phyloP scores from a whole-genome alignment of 1,284 basidiomycete species.

The Xerocomus minutiporus region DNA sequence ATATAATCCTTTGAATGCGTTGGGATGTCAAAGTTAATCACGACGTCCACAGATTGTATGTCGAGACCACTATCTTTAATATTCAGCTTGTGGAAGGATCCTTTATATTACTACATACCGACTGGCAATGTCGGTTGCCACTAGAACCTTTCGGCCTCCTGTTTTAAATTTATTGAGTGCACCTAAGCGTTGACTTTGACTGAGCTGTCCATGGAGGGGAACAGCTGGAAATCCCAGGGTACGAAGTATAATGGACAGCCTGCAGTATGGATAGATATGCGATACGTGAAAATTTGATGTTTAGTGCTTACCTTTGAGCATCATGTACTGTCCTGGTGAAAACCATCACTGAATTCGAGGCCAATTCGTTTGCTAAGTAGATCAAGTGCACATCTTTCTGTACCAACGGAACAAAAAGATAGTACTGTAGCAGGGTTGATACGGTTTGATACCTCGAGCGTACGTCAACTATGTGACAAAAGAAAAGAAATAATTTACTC shows the following conservation, averaged over 20 bases:
- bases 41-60: conserved; percentile 93
- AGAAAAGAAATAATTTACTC: conserved; percentile 28
- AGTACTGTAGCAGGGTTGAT: conserved; percentile 92
- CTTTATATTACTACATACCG: conserved; percentile 46
- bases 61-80: conserved; percentile 72
- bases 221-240: conserved; percentile 93
- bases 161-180: conserved; percentile 97
- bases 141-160: conserved; percentile 86
- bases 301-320: conserved; percentile 63
- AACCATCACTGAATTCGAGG: conserved; percentile 92
- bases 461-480: conserved; percentile 5
- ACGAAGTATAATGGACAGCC: conserved; percentile 86
- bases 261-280: conserved; percentile 27
- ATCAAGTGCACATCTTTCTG: conserved; percentile 93
- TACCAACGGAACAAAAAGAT: conserved; percentile 89
- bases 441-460: conserved; percentile 89
- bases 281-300: not conserved
- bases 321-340: conserved; percentile 97
- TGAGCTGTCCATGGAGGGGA: conserved; percentile 93
- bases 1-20: conserved; percentile 99
- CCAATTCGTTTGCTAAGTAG: conserved; percentile 84
- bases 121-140: conserved; percentile 97
- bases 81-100: conserved; percentile 5
- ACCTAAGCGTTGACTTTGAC: conserved; percentile 89
- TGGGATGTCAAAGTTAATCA: conserved; percentile 98